Conservation (phyloP, 148 eudicot species). For the Vaccinium vitisidaea region DNA sequence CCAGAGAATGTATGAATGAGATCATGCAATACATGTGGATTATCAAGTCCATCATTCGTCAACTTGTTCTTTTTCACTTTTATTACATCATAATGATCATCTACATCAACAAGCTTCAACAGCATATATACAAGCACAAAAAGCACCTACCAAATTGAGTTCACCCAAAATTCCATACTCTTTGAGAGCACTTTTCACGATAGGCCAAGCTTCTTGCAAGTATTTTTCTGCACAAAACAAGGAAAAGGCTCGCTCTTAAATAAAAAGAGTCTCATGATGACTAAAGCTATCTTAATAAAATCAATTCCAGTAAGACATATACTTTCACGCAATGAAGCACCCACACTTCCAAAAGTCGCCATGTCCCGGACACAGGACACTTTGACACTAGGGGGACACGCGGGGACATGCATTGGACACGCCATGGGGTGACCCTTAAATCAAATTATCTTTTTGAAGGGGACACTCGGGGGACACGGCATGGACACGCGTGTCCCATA, state of each 20-base stretch:
- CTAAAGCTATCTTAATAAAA: background rate
- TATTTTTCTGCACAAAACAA: conserved; percentile 22
- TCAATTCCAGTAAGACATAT: background rate
- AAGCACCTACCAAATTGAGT: conserved; percentile 16
- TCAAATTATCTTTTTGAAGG: too few species aligned
- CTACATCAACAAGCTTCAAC: background rate
- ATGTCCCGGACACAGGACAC: too few species aligned
- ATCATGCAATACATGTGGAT: background rate
- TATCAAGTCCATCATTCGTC: background rate
- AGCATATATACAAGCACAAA: background rate
- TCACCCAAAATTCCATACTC: conserved; percentile 19
- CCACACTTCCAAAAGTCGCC: too few species aligned
- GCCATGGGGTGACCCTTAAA: too few species aligned
- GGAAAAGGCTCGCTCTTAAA: background rate
- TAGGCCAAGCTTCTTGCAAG: conserved; percentile 28
- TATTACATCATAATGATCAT: background rate
- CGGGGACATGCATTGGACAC: too few species aligned
- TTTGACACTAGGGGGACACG: too few species aligned
- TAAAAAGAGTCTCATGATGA: background rate
- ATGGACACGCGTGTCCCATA: too few species aligned
- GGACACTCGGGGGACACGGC: too few species aligned
- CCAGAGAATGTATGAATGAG: background rate
- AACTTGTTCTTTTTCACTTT: background rate
- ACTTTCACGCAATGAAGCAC: too few species aligned
- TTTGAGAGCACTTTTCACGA: conserved; percentile 22